These are phyloP conservation scores for Lithospermum erythrorhizon DNA, from an alignment of 257 asterid genomes.

Conservation along the genomic window DNA sequence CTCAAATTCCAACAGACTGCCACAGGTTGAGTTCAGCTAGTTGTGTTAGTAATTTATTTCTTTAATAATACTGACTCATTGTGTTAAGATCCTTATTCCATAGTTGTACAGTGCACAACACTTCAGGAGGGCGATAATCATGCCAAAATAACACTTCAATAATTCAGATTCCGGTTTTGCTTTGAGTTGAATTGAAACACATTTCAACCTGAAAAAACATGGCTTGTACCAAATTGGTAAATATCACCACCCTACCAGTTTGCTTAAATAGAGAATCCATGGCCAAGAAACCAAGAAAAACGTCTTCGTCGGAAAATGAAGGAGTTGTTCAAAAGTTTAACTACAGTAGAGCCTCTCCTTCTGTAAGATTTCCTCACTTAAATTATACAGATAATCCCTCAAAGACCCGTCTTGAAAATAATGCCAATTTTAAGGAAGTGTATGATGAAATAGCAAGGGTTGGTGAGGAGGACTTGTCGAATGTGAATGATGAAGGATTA, in stretches of 20 bases:
- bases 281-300: slow-evolving; percentile 25
- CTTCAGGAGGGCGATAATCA: too few relatives aligned
- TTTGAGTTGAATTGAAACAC: too few relatives aligned
- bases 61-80: slow-evolving; percentile 2
- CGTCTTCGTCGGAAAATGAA: slow-evolving; percentile 36
- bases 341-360: slow-evolving; percentile 80
- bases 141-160: too few relatives aligned
- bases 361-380: slow-evolving; percentile 93
- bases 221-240: slow-evolving; percentile 43
- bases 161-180: too few relatives aligned
- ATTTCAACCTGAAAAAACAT: slow-evolving; percentile 10
- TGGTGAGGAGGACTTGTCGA: slow-evolving; percentile 15
- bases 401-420: slow-evolving; percentile 8
- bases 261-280: slow-evolving; percentile 30
- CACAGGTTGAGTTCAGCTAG: slow-evolving; percentile 49
- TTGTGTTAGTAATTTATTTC: neutral
- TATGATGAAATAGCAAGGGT: slow-evolving; percentile 19
- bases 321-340: slow-evolving; percentile 46
- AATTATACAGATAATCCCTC: slow-evolving; percentile 32
- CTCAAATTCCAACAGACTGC: slow-evolving; percentile 80
- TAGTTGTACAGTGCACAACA: too few relatives aligned
- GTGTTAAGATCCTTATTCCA: slow-evolving; percentile 48
- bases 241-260: slow-evolving; percentile 35
- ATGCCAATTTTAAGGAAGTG: slow-evolving; percentile 8
- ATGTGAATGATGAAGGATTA: slow-evolving; percentile 19